Percentiles rank a stretch among this genome's conserved stretches.
Conservation (phyloP, 768 basidiomycete species). For the Lepiota brunneoincarnata region DNA sequence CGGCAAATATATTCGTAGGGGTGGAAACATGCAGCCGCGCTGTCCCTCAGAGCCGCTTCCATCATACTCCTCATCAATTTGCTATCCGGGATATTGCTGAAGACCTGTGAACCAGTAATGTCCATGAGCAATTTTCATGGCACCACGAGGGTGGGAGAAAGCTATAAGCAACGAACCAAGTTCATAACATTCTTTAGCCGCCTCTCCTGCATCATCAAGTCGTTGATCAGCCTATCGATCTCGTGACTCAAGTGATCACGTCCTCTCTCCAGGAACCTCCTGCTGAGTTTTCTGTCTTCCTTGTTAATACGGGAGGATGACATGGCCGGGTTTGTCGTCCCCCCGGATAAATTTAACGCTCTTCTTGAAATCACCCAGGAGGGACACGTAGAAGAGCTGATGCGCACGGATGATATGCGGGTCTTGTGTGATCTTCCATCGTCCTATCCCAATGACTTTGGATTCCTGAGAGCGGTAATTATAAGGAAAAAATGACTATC, state of each 20-base stretch:
- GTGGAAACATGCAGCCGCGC: slow-evolving; percentile 23
- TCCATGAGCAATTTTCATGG: background rate
- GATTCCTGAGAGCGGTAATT: slow-evolving; percentile 38
- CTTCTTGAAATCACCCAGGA: slow-evolving; percentile 54
- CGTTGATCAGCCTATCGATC: slow-evolving; percentile 41
- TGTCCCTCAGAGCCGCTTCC: slow-evolving; percentile 46
- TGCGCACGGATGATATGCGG: slow-evolving; percentile 61
- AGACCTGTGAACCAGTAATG: slow-evolving; percentile 38
- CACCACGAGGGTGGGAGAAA: too few species aligned
- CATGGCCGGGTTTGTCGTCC: slow-evolving; percentile 54
- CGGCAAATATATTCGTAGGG: background rate
- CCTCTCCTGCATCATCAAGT: slow-evolving; percentile 43
- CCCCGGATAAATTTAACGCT: slow-evolving; percentile 46
- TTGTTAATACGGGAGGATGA: slow-evolving; percentile 24
- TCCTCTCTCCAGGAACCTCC: slow-evolving; percentile 40
- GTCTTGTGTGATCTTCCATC: slow-evolving; percentile 47
- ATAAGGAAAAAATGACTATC: background rate
- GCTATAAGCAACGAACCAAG: slow-evolving; percentile 30
- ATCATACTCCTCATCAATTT: slow-evolving; percentile 50
- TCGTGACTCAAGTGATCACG: slow-evolving; percentile 48
- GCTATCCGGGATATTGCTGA: slow-evolving; percentile 57
- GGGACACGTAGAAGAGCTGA: slow-evolving; percentile 52
- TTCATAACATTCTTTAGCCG: slow-evolving; percentile 52
- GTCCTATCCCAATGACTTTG: slow-evolving; percentile 37
- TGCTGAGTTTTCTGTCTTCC: slow-evolving; percentile 25